Conservation (phyloP, 2,329 filamentous ascomycete genomes). For the Colletotrichum scovillei region DNA sequence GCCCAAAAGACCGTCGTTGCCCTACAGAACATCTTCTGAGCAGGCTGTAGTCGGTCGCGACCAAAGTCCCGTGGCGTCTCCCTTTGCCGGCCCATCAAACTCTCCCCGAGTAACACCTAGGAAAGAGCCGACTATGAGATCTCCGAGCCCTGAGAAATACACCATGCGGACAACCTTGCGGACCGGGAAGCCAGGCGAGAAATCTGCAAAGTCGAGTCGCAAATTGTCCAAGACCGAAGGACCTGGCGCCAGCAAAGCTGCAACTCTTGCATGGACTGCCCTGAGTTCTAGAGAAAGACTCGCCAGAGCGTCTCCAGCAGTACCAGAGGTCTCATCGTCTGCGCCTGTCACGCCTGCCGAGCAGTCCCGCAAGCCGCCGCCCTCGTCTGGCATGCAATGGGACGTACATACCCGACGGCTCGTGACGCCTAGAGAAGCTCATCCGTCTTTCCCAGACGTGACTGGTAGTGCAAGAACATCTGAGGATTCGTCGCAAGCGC, state of each 20-base stretch:
- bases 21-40: constrained; percentile 65
- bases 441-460: constrained; percentile 41
- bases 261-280: constrained; percentile 70
- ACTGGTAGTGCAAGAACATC: constrained; percentile 49
- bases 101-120: constrained; percentile 47
- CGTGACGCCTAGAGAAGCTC: constrained; percentile 52
- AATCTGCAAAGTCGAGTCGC: constrained; percentile 50
- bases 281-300: constrained; percentile 54
- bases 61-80: constrained; percentile 34
- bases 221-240: constrained; percentile 54
- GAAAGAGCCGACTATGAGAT: constrained; percentile 54
- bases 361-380: constrained; percentile 42
- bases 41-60: constrained; percentile 52
- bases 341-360: constrained; percentile 45
- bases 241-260: constrained; percentile 72
- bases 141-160: constrained; percentile 70
- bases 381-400: constrained; percentile 57
- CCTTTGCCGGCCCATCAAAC: constrained; percentile 38
- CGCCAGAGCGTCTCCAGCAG: constrained; percentile 41
- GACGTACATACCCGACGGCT: constrained; percentile 66
- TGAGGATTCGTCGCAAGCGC: constrained; percentile 51
- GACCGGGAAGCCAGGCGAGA: constrained; percentile 58
- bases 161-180: constrained; percentile 72
- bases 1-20: constrained; percentile 67
- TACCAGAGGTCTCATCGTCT: constrained; percentile 38